phyloP scores from a whole-genome alignment of 2,329 filamentous ascomycete species.

The Pezicula carpinea region DNA sequence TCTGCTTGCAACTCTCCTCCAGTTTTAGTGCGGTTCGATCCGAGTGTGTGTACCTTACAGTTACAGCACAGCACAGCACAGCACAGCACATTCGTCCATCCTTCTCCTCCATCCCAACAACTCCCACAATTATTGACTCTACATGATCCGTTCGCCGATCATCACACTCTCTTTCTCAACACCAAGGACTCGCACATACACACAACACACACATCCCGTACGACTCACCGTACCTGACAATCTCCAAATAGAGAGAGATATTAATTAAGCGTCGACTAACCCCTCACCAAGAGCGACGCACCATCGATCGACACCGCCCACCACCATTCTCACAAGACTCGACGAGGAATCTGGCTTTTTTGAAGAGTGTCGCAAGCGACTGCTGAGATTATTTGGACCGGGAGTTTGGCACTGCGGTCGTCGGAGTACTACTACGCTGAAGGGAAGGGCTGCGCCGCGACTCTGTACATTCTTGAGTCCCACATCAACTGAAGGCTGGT shows the following conservation, averaged over 20 bases:
- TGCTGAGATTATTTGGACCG: background rate
- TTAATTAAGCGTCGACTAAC: background rate
- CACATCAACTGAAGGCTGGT: constrained; percentile 13
- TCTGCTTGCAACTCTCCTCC: background rate
- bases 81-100: too few species aligned
- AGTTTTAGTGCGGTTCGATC: too few species aligned
- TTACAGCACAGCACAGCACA: too few species aligned
- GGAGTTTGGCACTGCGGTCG: background rate
- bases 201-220: too few species aligned
- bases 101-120: too few species aligned
- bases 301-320: background rate
- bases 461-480: constrained; percentile 1
- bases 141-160: too few species aligned
- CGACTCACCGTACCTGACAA: background rate
- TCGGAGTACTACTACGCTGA: background rate
- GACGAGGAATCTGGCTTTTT: background rate
- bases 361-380: background rate
- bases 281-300: background rate
- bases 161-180: background rate
- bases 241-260: background rate
- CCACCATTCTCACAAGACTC: background rate
- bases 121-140: too few species aligned
- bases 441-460: background rate
- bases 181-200: background rate
- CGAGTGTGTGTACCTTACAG: too few species aligned